Conservation (phyloP, 139 green algal genomes). For the Coelastrella sp. region DNA sequence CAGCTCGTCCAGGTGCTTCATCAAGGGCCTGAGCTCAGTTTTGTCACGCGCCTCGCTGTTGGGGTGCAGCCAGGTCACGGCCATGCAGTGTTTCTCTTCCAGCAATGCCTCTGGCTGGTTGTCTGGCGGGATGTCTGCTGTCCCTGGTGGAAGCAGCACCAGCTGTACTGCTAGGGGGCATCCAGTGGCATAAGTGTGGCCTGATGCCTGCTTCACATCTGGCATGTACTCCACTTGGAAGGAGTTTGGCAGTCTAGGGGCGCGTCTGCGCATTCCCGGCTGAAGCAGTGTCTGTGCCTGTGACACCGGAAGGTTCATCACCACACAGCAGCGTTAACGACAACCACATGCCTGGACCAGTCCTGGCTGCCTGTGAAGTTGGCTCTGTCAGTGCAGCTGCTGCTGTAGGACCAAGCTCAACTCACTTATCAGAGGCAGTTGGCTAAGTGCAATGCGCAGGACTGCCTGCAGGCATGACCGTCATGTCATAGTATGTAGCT, state of each 20-base stretch:
- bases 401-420: too few relatives aligned
- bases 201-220: background rate
- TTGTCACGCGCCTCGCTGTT: background rate
- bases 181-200: background rate
- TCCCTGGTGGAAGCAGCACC: background rate
- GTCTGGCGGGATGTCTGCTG: background rate
- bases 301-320: background rate
- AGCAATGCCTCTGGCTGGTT: background rate
- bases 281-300: background rate
- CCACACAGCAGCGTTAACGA: background rate
- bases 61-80: background rate
- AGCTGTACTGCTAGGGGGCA: background rate
- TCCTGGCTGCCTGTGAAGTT: too few relatives aligned
- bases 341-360: background rate
- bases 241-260: background rate
- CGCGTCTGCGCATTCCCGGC: too few relatives aligned
- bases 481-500: too few relatives aligned
- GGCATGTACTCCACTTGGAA: background rate
- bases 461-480: too few relatives aligned
- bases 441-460: too few relatives aligned
- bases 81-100: background rate
- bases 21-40: background rate
- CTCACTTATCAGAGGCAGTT: too few relatives aligned
- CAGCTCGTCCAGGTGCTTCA: background rate
- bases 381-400: too few relatives aligned